These are phyloP conservation scores for Opeltia flavorubescens DNA, from an alignment of 495 filamentous ascomycete genomes.

Conservation along the genomic window DNA sequence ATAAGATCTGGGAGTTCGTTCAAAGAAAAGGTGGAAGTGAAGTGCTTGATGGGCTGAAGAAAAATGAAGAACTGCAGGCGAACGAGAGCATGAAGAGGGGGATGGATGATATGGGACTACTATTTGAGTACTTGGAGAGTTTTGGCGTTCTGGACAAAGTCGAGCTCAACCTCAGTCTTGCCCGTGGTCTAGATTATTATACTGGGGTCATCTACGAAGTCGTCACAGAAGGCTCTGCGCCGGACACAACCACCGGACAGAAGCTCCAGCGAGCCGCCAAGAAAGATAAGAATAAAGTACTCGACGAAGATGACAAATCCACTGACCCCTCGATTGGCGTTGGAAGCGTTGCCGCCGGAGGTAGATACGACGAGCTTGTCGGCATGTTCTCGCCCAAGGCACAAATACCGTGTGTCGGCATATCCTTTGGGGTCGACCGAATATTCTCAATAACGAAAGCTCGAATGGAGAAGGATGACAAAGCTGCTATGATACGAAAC, in stretches of 20 bases:
- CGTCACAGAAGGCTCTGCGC: slow-evolving; percentile 69
- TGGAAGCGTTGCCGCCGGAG: slow-evolving; percentile 77
- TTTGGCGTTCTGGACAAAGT: slow-evolving; percentile 57
- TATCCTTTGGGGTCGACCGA: slow-evolving; percentile 89
- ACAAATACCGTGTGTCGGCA: slow-evolving; percentile 82
- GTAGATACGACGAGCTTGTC: slow-evolving; percentile 84
- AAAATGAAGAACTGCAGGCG: slow-evolving; percentile 44
- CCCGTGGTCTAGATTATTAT: slow-evolving; percentile 85
- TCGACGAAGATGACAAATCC: slow-evolving; percentile 63
- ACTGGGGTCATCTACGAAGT: slow-evolving; percentile 91
- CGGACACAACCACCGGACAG: slow-evolving; percentile 28
- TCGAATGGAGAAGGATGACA: slow-evolving; percentile 47
- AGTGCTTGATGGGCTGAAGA: slow-evolving; percentile 49
- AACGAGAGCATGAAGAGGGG: slow-evolving; percentile 66
- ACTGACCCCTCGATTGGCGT: slow-evolving; percentile 73
- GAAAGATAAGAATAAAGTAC: slow-evolving; percentile 29
- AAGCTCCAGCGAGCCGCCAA: slow-evolving; percentile 41
- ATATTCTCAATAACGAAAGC: slow-evolving; percentile 87
- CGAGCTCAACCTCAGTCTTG: slow-evolving; percentile 71
- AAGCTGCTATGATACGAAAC: slow-evolving; percentile 32
- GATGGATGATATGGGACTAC: slow-evolving; percentile 63
- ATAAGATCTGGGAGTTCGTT: slow-evolving; percentile 75
- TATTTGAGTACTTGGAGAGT: slow-evolving; percentile 70
- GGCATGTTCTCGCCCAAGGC: slow-evolving; percentile 80
- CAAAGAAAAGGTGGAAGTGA: slow-evolving; percentile 52